Conservation (phyloP, 2,329 filamentous ascomycete species). For the Diaporthe amygdali region DNA sequence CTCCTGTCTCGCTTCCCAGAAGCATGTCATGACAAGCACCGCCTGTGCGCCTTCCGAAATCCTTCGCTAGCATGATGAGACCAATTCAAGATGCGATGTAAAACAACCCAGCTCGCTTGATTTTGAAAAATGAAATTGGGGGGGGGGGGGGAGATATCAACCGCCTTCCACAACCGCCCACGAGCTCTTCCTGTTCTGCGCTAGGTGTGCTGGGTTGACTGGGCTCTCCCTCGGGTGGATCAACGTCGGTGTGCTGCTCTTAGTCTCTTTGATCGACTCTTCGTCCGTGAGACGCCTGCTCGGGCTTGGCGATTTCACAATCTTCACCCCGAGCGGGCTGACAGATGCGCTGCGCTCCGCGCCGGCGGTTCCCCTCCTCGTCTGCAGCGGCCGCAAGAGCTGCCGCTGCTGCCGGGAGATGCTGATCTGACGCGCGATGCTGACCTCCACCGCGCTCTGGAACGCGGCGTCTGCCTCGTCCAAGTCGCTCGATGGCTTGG, state of each 20-base stretch:
- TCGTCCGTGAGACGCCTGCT: constrained; percentile 33
- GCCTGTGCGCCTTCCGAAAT: background rate
- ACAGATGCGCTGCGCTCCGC: constrained; percentile 14
- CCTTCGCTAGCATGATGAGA: background rate
- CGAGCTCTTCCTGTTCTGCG: constrained; percentile 57
- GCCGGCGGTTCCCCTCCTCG: constrained; percentile 26
- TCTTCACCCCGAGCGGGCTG: constrained; percentile 24
- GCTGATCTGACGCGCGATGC: constrained; percentile 72
- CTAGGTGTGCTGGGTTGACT: constrained; percentile 33
- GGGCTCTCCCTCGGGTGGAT: constrained; percentile 42
- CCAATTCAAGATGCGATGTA: background rate
- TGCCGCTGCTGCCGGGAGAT: constrained; percentile 66
- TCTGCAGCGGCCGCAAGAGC: constrained; percentile 59
- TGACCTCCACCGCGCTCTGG: constrained; percentile 65
- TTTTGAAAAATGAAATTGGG: background rate
- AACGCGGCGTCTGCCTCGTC: constrained; percentile 49
- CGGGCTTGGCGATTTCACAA: constrained; percentile 28
- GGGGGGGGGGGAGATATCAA: constrained; percentile 30
- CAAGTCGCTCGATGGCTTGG: constrained; percentile 38
- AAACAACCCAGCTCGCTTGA: background rate
- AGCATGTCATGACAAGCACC: background rate
- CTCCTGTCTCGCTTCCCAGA: constrained; percentile 10
- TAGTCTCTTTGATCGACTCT: constrained; percentile 44
- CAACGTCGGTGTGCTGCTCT: constrained; percentile 51
- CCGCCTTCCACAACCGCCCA: constrained; percentile 56